A percentile compares a stretch with the other conserved stretches of the same genome.
These are phyloP conservation scores for Hypomontagnella submonticulosa DNA, from an alignment of 495 filamentous ascomycete genomes.

Conservation along the genomic window DNA sequence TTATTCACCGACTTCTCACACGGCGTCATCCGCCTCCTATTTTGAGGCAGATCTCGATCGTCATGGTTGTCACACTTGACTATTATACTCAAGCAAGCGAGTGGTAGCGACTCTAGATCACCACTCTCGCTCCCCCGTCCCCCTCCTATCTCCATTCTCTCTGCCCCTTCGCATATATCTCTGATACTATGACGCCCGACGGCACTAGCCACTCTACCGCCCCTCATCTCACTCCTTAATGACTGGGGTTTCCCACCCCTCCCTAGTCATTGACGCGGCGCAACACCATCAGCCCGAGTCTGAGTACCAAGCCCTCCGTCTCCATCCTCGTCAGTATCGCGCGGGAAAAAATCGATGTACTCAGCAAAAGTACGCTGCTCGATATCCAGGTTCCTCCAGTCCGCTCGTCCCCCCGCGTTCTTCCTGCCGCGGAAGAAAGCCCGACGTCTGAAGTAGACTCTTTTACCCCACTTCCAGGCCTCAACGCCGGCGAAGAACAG, in stretches of 20 bases:
- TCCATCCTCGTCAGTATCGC: not conserved
- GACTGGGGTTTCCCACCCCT: conserved; percentile 55
- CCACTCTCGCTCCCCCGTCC: not conserved
- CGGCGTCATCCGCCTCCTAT: not conserved
- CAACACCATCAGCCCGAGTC: not conserved
- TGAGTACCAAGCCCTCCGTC: not conserved
- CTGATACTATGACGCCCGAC: not conserved
- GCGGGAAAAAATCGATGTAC: conserved; percentile 39
- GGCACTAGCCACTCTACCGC: not conserved
- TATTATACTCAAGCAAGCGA: not conserved
- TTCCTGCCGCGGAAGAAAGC: conserved; percentile 45
- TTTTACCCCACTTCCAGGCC: conserved; percentile 74
- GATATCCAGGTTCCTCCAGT: conserved; percentile 55
- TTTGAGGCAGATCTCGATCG: not conserved
- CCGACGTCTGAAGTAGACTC: conserved; percentile 52
- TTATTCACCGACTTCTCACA: not conserved
- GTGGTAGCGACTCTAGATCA: not conserved
- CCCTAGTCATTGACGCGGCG: conserved; percentile 53
- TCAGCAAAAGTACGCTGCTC: conserved; percentile 55
- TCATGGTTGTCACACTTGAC: not conserved
- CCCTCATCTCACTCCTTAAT: not conserved
- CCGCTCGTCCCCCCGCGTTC: conserved; percentile 5
- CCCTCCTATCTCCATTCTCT: too few species aligned
- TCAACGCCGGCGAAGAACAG: conserved; percentile 74
- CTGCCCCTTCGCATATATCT: not conserved